Evolutionary conservation across 495 filamentous ascomycete genomes (phyloP).

Genomic region (Penicillium ucsense): DNA sequence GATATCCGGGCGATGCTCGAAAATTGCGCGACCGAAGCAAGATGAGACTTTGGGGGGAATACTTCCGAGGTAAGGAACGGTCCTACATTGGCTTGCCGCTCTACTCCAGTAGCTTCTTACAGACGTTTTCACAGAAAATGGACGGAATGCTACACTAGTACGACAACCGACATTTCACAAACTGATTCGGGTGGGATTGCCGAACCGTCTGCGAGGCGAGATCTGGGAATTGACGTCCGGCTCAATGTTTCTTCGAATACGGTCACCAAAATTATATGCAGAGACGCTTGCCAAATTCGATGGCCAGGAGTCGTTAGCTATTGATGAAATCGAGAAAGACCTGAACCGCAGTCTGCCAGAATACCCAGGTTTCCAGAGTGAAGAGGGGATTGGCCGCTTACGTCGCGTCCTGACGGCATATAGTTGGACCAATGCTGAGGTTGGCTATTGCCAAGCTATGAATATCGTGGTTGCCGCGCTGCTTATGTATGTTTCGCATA

Average conservation of each 20-base stretch:
- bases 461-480: conserved; percentile 96
- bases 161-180: conserved; percentile 97
- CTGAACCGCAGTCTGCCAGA: conserved; percentile 92
- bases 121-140: conserved; percentile 56
- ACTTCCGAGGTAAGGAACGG: conserved; percentile 54
- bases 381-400: conserved; percentile 86
- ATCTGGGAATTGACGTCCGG: conserved; percentile 94
- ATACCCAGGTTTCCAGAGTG: conserved; percentile 93
- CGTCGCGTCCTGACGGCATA: conserved; percentile 89
- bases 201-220: conserved; percentile 86
- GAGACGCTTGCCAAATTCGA: conserved; percentile 76
- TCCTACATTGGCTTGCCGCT: background rate
- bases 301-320: conserved; percentile 80
- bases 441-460: conserved; percentile 99
- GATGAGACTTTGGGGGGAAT: conserved; percentile 95
- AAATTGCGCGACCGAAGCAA: conserved; percentile 93
- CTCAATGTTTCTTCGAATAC: conserved; percentile 75
- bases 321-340: conserved; percentile 98
- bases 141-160: conserved; percentile 82
- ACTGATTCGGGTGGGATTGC: conserved; percentile 87
- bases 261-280: conserved; percentile 71
- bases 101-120: background rate
- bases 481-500: conserved; percentile 54
- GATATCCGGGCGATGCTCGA: conserved; percentile 91
- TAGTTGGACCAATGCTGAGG: conserved; percentile 89